These are phyloP conservation scores for Athelia sp. DNA, from an alignment of 1,284 basidiomycete genomes.

Conservation along the genomic window DNA sequence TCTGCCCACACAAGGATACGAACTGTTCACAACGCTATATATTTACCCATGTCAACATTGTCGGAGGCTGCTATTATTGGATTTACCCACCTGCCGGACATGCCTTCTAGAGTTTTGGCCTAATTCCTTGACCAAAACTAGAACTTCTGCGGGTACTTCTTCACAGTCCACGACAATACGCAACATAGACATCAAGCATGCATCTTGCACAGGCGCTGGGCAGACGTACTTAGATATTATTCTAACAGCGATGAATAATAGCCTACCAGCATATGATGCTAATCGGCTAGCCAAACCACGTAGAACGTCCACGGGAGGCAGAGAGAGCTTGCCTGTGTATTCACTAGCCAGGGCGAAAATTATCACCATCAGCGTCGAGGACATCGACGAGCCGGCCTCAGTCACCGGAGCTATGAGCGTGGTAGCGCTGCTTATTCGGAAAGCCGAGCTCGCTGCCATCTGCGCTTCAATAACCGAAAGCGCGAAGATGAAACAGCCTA, in stretches of 20 bases:
- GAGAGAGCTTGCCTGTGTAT: slow-evolving; percentile 44
- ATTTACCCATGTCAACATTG: slow-evolving; percentile 2
- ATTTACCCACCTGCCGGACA: slow-evolving; percentile 45
- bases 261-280: slow-evolving; percentile 42
- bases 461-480: slow-evolving; percentile 7
- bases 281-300: slow-evolving; percentile 45
- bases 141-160: slow-evolving; percentile 40
- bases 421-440: slow-evolving; percentile 44
- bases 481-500: slow-evolving; percentile 2
- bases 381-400: slow-evolving; percentile 35
- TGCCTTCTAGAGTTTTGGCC: slow-evolving; percentile 40
- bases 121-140: slow-evolving; percentile 36
- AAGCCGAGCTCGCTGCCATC: slow-evolving; percentile 34
- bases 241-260: slow-evolving; percentile 4
- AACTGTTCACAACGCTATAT: slow-evolving; percentile 70
- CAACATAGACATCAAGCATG: slow-evolving; percentile 62
- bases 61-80: slow-evolving; percentile 6
- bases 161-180: slow-evolving; percentile 56
- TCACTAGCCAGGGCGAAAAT: slow-evolving; percentile 59
- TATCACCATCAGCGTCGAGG: slow-evolving; percentile 62
- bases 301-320: slow-evolving; percentile 46
- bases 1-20: slow-evolving; percentile 38
- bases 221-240: not conserved
- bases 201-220: slow-evolving; percentile 65
- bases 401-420: slow-evolving; percentile 44